Evolutionary conservation across 139 green algal genomes (phyloP), one percentile per base, ranked within the genome.

Genomic region (Chlorella sp.): DNA sequence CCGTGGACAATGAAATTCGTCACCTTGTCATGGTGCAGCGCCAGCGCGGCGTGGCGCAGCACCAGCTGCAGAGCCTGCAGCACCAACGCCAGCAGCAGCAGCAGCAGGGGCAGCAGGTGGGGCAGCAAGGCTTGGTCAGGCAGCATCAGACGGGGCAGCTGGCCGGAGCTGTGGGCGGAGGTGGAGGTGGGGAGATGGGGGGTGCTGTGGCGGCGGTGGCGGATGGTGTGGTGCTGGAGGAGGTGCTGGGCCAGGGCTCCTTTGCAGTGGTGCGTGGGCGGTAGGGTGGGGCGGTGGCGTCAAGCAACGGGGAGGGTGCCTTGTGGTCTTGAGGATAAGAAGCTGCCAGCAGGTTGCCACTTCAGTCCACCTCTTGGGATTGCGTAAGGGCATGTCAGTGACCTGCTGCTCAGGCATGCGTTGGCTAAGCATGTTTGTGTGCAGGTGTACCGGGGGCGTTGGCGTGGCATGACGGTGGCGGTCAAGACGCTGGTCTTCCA

Each of bases 401-500:
- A n/a, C n/a, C n/a, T 30, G 55, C 20, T 64, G 55, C 24, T 31
- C 55, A 31, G 17, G 22, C 24, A 27, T 64, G 24, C 24, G 20
- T 4, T 27, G n/a, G n/a, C n/a, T n/a, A n/a, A n/a, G n/a, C n/a
- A n/a, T n/a, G n/a, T n/a, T n/a, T n/a, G 20, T 20, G 4, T 64
- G 20, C 55, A 64, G 55, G 55, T 64, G 63, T 69, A 69, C 63
- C 63, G 31, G 5, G 63, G 63, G 5, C 63, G 33, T 23, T 82
- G 77, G 77, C 75, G 74, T 5, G 64, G 69, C 33, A 55, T 82
- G 55, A 27, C 29, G 27, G 77, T 82, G 6, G 77, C 77, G 1
- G 66, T 82, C 32, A 82, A 82, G 71, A 70, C 71, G 3, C 36
- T 82, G 27, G 23, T 78, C 4, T 82, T 82, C 49, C 65, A 78